Conservation (phyloP, 2,329 filamentous ascomycete genomes). For the Teratosphaeria nubilosa region DNA sequence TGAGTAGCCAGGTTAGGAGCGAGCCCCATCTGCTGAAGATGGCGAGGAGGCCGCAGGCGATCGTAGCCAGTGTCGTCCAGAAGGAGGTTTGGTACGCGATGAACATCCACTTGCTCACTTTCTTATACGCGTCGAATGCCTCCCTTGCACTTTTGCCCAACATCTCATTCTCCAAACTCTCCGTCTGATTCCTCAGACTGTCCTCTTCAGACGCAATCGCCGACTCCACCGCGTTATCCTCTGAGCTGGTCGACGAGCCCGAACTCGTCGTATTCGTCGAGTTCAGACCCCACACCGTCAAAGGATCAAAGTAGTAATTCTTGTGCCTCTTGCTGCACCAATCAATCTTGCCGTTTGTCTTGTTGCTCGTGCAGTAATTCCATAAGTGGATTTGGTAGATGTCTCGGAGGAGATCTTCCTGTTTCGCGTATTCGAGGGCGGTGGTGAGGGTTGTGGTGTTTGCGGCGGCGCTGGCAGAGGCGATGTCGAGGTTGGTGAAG, state of each 20-base stretch:
- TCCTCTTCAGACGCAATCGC: constrained; percentile 23
- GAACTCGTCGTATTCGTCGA: constrained; percentile 32
- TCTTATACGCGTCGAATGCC: constrained; percentile 62
- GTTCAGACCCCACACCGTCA: constrained; percentile 57
- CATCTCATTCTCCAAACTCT: constrained; percentile 22
- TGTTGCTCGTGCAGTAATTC: constrained; percentile 66
- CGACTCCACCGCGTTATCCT: constrained; percentile 18
- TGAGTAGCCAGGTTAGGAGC: constrained; percentile 70
- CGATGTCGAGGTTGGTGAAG: constrained; percentile 25
- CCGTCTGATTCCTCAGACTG: constrained; percentile 43
- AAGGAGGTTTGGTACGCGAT: constrained; percentile 69
- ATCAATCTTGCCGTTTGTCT: constrained; percentile 34
- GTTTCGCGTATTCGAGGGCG: constrained; percentile 29
- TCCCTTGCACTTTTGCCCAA: constrained; percentile 58
- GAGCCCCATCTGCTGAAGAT: constrained; percentile 74
- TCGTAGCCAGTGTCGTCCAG: constrained; percentile 56
- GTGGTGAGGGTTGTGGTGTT: constrained; percentile 24
- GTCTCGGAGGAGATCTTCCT: constrained; percentile 49
- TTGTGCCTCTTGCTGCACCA: constrained; percentile 62
- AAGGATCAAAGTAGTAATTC: constrained; percentile 65
- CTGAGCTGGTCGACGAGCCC: constrained; percentile 6
- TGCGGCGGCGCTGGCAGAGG: constrained; percentile 12
- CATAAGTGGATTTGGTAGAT: constrained; percentile 73
- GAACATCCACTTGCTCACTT: constrained; percentile 71
- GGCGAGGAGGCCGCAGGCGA: constrained; percentile 70